phyloP scores from a whole-genome alignment of 345 rosid genomes.

The Eutrema yunnanense region DNA sequence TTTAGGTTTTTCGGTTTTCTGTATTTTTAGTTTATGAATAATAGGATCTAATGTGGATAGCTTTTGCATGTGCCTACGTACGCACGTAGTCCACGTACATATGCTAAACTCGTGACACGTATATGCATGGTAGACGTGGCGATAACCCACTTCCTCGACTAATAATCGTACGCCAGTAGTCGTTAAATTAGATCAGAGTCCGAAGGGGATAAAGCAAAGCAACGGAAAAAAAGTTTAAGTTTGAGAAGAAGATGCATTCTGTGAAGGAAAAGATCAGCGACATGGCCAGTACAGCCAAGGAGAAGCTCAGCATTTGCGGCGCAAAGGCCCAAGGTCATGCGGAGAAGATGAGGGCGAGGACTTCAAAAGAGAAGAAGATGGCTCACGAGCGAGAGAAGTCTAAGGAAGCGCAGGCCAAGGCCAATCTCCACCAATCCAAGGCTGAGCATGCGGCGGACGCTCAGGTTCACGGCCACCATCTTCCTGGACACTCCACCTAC shows the following conservation, averaged over 20 bases:
- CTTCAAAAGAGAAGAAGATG: slow-evolving; percentile 47
- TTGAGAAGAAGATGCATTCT: slow-evolving; percentile 39
- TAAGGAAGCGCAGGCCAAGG: slow-evolving; percentile 63
- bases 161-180: neutral
- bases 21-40: too few relatives aligned
- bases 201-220: neutral
- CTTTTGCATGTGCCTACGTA: slow-evolving; percentile 1
- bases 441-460: slow-evolving; percentile 45
- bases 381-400: slow-evolving; percentile 55
- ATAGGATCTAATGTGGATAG: neutral
- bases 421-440: slow-evolving; percentile 64
- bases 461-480: slow-evolving; percentile 31
- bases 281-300: slow-evolving; percentile 62
- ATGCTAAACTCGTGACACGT: neutral
- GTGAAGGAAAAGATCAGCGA: slow-evolving; percentile 57
- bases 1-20: neutral
- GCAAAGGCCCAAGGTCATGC: slow-evolving; percentile 59
- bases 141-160: neutral
- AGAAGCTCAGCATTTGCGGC: slow-evolving; percentile 39
- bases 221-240: neutral
- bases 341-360: slow-evolving; percentile 48
- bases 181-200: neutral
- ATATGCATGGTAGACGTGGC: neutral
- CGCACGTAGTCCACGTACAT: slow-evolving; percentile 1
- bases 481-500: slow-evolving; percentile 29